phyloP scores from a whole-genome alignment of 164 flowering plant genomes.

The Kingdonia uniflora region DNA sequence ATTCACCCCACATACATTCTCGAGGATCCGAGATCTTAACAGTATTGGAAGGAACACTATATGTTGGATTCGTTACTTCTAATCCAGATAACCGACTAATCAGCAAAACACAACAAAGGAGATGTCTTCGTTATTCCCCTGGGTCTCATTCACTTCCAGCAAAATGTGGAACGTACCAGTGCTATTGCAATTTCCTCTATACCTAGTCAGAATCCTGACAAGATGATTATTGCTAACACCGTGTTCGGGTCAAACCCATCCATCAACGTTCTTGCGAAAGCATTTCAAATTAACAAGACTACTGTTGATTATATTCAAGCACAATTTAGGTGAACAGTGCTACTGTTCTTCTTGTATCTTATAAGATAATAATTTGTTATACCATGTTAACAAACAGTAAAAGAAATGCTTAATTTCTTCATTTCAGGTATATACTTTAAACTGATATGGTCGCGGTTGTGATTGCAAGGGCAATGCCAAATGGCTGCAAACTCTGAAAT shows the following conservation, averaged over 20 bases:
- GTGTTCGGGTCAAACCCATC: background rate
- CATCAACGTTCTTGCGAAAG: background rate
- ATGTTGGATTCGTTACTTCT: slow-evolving; percentile 1
- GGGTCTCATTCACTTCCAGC: slow-evolving; percentile 4
- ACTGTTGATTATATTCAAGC: background rate
- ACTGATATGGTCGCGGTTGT: too few species aligned
- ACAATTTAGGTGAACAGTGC: background rate
- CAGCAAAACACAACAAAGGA: background rate
- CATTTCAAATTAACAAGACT: background rate
- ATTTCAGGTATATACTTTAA: too few species aligned
- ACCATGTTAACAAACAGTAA: too few species aligned
- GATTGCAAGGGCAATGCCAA: too few species aligned
- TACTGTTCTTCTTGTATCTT: too few species aligned
- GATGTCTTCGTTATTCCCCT: background rate
- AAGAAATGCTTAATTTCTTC: too few species aligned
- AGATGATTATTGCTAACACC: background rate
- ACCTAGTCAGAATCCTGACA: background rate
- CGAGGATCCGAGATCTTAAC: background rate
- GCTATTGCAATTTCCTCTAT: background rate
- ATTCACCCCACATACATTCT: background rate
- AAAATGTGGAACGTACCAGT: background rate
- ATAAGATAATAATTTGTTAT: too few species aligned
- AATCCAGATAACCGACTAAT: background rate
- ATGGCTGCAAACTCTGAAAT: too few species aligned
- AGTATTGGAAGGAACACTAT: slow-evolving; percentile 1